Percentiles rank a stretch among this genome's conserved stretches.
Evolutionary conservation across 148 eudicot genomes (phyloP).

Genomic region (Fagopyrum esculentum): DNA sequence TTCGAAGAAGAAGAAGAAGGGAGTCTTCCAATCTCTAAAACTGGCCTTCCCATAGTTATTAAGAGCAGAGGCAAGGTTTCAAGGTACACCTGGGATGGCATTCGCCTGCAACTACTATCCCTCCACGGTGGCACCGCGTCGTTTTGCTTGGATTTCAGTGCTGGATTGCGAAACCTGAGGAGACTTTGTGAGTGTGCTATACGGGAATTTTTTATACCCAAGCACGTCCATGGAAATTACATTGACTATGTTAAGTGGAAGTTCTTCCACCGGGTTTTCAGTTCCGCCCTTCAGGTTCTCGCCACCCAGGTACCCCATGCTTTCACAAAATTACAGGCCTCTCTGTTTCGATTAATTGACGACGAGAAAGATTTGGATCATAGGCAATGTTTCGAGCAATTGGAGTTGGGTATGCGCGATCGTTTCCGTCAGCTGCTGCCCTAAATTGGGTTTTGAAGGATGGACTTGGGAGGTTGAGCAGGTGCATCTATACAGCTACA

Average conservation of each 20-base stretch:
- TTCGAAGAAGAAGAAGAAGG: conserved; percentile 15
- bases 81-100: conserved; percentile 51
- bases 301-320: conserved; percentile 77
- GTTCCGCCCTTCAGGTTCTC: conserved; percentile 96
- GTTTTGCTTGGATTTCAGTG: conserved; percentile 28
- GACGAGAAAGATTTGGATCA: not conserved
- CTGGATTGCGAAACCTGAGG: conserved; percentile 35
- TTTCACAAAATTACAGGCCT: not conserved
- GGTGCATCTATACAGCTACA: conserved; percentile 88
- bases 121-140: conserved; percentile 23
- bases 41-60: conserved; percentile 48
- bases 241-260: conserved; percentile 89
- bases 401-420: conserved; percentile 78
- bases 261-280: conserved; percentile 78
- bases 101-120: conserved; percentile 43
- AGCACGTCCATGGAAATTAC: conserved; percentile 56
- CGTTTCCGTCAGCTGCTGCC: conserved; percentile 93
- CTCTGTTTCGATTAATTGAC: not conserved
- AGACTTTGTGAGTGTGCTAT: conserved; percentile 26
- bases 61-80: conserved; percentile 37
- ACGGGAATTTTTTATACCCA: conserved; percentile 65
- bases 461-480: conserved; percentile 89
- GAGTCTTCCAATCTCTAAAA: conserved; percentile 14
- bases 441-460: conserved; percentile 94
- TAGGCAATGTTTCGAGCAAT: conserved; percentile 98